A percentile compares a stretch with the other conserved stretches of the same genome.
Evolutionary conservation across 2,329 filamentous ascomycete species (phyloP).

Genomic region (Aspergillus phoenicis): DNA sequence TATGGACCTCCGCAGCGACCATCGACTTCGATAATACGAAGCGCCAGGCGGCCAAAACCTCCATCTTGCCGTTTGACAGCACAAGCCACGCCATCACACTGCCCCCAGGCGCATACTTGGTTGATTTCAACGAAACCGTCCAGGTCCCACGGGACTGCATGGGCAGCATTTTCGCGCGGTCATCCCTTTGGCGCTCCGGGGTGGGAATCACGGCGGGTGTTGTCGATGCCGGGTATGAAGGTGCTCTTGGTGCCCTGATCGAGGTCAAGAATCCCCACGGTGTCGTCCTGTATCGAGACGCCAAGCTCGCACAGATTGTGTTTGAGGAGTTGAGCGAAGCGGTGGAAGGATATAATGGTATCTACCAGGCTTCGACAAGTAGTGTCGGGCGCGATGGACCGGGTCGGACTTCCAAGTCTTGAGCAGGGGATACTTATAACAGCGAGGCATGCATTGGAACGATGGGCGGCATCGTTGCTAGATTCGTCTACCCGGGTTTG

Average conservation of each 20-base stretch:
- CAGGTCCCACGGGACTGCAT: conserved; percentile 43
- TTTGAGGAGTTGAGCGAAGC: conserved; percentile 41
- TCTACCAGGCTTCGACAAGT: conserved; percentile 37
- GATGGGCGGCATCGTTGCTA: too few relatives aligned
- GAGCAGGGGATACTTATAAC: too few relatives aligned
- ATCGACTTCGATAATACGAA: conserved; percentile 36
- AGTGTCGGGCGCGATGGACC: conserved; percentile 23
- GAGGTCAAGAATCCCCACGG: conserved; percentile 42
- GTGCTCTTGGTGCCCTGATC: conserved; percentile 44
- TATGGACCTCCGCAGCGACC: conserved; percentile 33
- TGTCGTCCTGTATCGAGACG: conserved; percentile 36
- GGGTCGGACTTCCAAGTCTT: too few relatives aligned
- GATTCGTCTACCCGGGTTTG: too few relatives aligned
- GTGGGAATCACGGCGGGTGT: conserved; percentile 43
- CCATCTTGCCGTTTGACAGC: conserved; percentile 19
- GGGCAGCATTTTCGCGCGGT: conserved; percentile 43
- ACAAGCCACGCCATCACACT: conserved; percentile 23
- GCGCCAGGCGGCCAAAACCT: conserved; percentile 24
- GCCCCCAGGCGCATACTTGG: conserved; percentile 35
- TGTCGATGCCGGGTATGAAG: conserved; percentile 48
- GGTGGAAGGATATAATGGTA: conserved; percentile 43
- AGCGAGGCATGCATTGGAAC: too few relatives aligned
- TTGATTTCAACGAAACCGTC: conserved; percentile 45
- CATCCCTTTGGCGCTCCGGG: conserved; percentile 47
- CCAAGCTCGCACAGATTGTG: conserved; percentile 46